phyloP scores from a whole-genome alignment of 257 asterid genomes.

The Petrea volubilis region DNA sequence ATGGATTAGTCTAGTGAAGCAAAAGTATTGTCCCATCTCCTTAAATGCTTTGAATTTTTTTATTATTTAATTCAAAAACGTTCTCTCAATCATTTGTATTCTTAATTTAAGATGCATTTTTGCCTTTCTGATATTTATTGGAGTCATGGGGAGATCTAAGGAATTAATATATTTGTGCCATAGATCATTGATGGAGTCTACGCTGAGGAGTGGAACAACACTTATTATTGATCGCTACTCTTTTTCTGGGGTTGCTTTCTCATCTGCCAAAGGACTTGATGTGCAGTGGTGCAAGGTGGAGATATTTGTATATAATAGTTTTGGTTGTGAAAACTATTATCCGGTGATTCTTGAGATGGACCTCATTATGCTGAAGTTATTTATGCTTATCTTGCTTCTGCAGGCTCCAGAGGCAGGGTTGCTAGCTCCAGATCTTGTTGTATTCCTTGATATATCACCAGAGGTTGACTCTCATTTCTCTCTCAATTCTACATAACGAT shows the following conservation, averaged over 20 bases:
- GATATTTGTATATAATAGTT: not conserved
- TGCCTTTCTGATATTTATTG: not conserved
- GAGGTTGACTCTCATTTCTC: constrained; percentile 52
- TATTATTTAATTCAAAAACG: not conserved
- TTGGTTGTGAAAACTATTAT: constrained; percentile 2
- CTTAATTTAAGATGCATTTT: not conserved
- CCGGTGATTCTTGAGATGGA: not conserved
- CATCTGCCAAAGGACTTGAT: constrained; percentile 90
- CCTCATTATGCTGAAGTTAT: constrained; percentile 10
- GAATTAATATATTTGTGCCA: not conserved
- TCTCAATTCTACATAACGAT: not conserved
- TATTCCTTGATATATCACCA: constrained; percentile 88
- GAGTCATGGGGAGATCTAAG: not conserved
- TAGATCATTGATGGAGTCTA: constrained; percentile 83
- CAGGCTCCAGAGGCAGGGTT: constrained; percentile 92
- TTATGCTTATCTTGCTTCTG: constrained; percentile 12
- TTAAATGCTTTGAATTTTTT: not conserved
- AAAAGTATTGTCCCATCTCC: not conserved
- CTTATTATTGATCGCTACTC: constrained; percentile 87
- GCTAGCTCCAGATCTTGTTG: constrained; percentile 90
- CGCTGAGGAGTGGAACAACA: constrained; percentile 76
- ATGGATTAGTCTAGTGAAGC: not conserved
- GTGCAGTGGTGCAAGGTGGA: constrained; percentile 76
- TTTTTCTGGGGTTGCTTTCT: constrained; percentile 92
- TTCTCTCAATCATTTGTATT: not conserved